Conservation (phyloP, 805 yeast species). For the Ogataea trehalophila region DNA sequence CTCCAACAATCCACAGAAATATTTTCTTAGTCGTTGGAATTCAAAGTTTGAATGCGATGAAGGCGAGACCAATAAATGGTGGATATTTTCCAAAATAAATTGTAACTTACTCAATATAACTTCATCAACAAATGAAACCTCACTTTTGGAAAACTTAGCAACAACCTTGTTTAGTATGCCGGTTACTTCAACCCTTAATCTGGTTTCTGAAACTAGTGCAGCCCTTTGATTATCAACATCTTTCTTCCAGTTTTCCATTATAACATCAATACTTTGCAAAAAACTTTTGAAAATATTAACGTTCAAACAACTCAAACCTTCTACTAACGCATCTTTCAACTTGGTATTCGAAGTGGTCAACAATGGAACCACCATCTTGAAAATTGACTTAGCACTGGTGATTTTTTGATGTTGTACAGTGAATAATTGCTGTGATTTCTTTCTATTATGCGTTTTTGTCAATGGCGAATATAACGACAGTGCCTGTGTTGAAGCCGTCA, state of each 20-base stretch:
- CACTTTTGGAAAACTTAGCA: constrained; percentile 51
- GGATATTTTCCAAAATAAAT: constrained; percentile 55
- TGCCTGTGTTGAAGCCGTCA: constrained; percentile 10
- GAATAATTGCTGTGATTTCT: constrained; percentile 71
- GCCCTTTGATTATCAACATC: constrained; percentile 33
- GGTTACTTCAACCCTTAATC: constrained; percentile 66
- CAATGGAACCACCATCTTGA: constrained; percentile 81
- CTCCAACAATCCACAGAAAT: constrained; percentile 78
- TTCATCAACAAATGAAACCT: constrained; percentile 53
- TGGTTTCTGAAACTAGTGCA: constrained; percentile 14
- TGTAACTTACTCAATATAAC: constrained; percentile 64
- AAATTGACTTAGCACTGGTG: constrained; percentile 86
- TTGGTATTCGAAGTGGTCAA: constrained; percentile 63
- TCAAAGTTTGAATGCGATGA: constrained; percentile 60
- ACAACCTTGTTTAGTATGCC: constrained; percentile 71
- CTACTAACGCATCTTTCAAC: constrained; percentile 81
- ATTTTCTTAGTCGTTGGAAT: constrained; percentile 72
- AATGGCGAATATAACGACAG: constrained; percentile 36
- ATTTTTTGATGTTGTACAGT: constrained; percentile 87
- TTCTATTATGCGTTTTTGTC: constrained; percentile 60
- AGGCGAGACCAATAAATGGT: constrained; percentile 47
- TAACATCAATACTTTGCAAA: constrained; percentile 66
- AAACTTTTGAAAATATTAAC: constrained; percentile 82
- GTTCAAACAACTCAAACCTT: constrained; percentile 85
- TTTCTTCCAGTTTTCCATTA: constrained; percentile 52